Evolutionary conservation across 768 basidiomycete genomes (phyloP), one percentile per base, ranked within the genome.

Genomic region (Psilocybe subaeruginosa): DNA sequence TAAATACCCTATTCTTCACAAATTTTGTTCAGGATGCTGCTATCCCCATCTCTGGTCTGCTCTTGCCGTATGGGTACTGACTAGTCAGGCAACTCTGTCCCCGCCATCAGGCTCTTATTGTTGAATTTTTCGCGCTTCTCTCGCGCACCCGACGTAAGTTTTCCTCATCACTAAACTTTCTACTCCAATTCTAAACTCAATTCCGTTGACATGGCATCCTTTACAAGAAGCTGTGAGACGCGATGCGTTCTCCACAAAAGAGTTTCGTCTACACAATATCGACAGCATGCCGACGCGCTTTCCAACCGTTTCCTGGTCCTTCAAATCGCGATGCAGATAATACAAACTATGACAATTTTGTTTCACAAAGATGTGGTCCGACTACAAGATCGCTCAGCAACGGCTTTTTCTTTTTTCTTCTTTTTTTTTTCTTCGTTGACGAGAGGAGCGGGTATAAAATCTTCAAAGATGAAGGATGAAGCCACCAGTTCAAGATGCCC

Each of bases 181-280:
- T 74, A 69, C 72, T 72, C 67, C 57, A 68, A 72, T 68, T 67
- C 68, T 63, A 75, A 75, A 72, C 71, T 71, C 69, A 77, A 78
- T 69, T 68, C 66, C 73, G 83, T 85, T 84, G 83, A 83, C 83
- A 84, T 85, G 83, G 73, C 80, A 82, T 68, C 78, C 73, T 70
- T 72, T 74, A 76, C 73, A 75, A 74, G 73, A 76, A 73, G 70
- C 66, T 73, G 68, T 70, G 74, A 73, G 71, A 72, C 69, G 69
- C 70, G 68, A 70, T 60, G 69, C 64, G 68, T 69, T 70, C 66
- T 66, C 78, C 75, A 82, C 82, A 84, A 83, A 85, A 85, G 78
- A 77, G 72, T 68, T 68, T 68, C 66, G 63, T 70, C 66, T 69
- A 77, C 72, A 81, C 81, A 81, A 81, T 83, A 78, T 72, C 60